Evolutionary conservation across 2,329 filamentous ascomycete genomes (phyloP).

Genomic region (Fusarium sp.): DNA sequence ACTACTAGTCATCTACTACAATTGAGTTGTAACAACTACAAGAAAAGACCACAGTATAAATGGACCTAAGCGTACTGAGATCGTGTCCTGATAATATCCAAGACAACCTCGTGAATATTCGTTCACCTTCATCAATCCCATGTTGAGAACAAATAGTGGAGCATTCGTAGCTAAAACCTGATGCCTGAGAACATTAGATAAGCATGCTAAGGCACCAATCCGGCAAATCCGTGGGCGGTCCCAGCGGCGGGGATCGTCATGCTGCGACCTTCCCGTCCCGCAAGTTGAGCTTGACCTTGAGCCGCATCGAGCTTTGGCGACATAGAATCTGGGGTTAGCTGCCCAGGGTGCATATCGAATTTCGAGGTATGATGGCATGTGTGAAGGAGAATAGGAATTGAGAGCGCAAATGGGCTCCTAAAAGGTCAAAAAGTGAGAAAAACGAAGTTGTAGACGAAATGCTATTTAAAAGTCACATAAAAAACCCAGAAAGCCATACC

Average conservation of each 20-base stretch:
- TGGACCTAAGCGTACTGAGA: too few species aligned
- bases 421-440: conserved; percentile 20
- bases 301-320: conserved; percentile 50
- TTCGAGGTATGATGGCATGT: conserved; percentile 18
- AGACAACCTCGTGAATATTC: too few species aligned
- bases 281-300: conserved; percentile 46
- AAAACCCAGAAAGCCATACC: neutral
- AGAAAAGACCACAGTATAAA: too few species aligned
- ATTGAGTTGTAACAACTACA: too few species aligned
- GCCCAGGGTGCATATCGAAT: conserved; percentile 39
- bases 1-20: too few species aligned
- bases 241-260: conserved; percentile 27
- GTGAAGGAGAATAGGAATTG: conserved; percentile 40
- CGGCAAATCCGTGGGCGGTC: neutral
- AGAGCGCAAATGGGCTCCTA: conserved; percentile 7
- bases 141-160: too few species aligned
- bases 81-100: too few species aligned
- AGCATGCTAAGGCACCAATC: conserved; percentile 8
- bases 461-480: neutral
- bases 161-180: too few species aligned
- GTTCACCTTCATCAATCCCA: too few species aligned
- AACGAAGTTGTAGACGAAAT: conserved; percentile 16
- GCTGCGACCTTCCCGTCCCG: conserved; percentile 48
- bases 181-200: too few species aligned
- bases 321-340: conserved; percentile 43